Conservation (phyloP, 345 rosid species). For the Eucalyptus microcorys region DNA sequence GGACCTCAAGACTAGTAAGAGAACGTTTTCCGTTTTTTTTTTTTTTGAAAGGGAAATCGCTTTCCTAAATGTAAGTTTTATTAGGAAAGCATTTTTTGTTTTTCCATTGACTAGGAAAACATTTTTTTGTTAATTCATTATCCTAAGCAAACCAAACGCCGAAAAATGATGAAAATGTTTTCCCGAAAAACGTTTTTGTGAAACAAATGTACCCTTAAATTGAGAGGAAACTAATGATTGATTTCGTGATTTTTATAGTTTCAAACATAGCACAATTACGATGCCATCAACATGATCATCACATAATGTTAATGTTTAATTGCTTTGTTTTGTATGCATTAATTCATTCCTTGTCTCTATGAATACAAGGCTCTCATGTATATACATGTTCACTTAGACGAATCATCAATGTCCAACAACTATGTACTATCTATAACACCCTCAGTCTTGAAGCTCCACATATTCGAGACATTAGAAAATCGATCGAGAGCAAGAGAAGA, state of each 20-base stretch:
- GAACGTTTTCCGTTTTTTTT: too few species aligned
- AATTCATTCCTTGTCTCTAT: background rate
- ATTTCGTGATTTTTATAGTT: background rate
- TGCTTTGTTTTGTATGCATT: background rate
- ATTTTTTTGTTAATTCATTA: background rate
- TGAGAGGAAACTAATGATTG: background rate
- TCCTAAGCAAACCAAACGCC: background rate
- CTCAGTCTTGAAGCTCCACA: background rate
- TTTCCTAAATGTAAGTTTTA: too few species aligned
- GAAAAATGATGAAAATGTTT: too few species aligned
- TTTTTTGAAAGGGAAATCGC: too few species aligned
- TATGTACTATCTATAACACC: background rate
- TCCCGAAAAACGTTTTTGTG: too few species aligned
- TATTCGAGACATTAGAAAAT: background rate
- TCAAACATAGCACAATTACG: background rate
- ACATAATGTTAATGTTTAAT: background rate
- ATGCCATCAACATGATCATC: background rate
- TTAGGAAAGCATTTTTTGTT: too few species aligned
- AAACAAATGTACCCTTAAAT: background rate
- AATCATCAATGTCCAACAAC: background rate
- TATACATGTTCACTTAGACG: background rate
- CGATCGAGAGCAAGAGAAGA: slow-evolving; percentile 46
- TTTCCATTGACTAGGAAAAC: too few species aligned
- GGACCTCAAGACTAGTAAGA: too few species aligned
- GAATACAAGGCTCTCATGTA: background rate